Evolutionary conservation across 164 flowering plant genomes (phyloP).

Genomic region (Chimonanthus salicifolius): DNA sequence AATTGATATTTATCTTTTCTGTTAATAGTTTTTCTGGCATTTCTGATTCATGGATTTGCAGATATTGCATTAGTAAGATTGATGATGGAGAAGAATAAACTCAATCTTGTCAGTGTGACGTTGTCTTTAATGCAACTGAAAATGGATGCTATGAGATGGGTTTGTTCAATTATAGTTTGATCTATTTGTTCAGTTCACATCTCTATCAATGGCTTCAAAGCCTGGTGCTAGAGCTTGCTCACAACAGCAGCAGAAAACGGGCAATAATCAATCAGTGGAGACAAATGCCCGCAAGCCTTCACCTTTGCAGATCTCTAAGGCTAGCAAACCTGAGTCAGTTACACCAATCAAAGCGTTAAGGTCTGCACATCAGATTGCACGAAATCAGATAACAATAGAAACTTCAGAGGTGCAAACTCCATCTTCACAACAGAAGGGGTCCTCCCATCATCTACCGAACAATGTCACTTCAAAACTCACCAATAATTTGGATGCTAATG

Average conservation of each 20-base stretch:
- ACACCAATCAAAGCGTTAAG: constrained; percentile 21
- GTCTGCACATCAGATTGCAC: constrained; percentile 11
- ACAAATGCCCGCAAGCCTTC: constrained; percentile 25
- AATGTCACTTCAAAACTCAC: constrained; percentile 10
- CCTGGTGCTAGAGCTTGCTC: constrained; percentile 22
- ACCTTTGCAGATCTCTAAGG: constrained; percentile 29
- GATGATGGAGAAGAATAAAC: neutral
- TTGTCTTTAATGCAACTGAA: neutral
- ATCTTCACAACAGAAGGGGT: constrained; percentile 20
- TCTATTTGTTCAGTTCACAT: neutral
- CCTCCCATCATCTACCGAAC: constrained; percentile 15
- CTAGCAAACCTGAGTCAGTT: constrained; percentile 30
- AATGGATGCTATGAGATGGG: constrained; percentile 2
- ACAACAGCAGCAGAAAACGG: constrained; percentile 26
- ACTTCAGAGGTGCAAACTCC: constrained; percentile 20
- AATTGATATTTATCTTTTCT: too few species aligned
- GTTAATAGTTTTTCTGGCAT: neutral
- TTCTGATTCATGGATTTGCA: neutral
- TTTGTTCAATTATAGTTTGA: constrained; percentile 10
- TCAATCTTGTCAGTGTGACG: neutral
- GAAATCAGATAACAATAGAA: constrained; percentile 20
- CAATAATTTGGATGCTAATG: neutral
- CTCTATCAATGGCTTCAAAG: constrained; percentile 41
- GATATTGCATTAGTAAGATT: neutral
- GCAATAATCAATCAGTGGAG: constrained; percentile 20